phyloP scores from a whole-genome alignment of 345 rosid species.

The Physaria fendleri region DNA sequence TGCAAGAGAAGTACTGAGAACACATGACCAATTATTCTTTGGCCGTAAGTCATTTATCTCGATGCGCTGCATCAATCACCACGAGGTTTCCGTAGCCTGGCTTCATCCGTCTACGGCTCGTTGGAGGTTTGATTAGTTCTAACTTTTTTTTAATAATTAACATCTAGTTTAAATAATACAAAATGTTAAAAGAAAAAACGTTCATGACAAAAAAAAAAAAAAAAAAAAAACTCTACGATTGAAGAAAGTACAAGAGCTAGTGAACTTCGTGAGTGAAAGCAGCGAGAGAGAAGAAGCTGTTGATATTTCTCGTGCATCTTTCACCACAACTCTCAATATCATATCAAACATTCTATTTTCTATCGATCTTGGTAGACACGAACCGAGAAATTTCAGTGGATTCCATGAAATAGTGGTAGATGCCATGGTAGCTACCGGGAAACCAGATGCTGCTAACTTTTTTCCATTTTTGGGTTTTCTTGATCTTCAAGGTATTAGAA shows the following conservation, averaged over 20 bases:
- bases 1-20: slow-evolving; percentile 24
- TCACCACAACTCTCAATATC: slow-evolving; percentile 24
- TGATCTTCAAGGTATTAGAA: slow-evolving; percentile 25
- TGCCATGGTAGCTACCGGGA: slow-evolving; percentile 10
- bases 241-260: slow-evolving; percentile 25
- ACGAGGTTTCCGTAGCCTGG: slow-evolving; percentile 25
- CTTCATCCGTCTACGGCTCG: slow-evolving; percentile 18
- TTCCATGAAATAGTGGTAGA: slow-evolving; percentile 9
- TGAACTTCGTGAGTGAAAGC: slow-evolving; percentile 8
- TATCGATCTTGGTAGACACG: slow-evolving; percentile 12
- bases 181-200: too few species aligned
- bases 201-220: too few species aligned
- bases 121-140: slow-evolving; percentile 8
- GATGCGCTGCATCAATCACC: slow-evolving; percentile 13
- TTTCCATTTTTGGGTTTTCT: slow-evolving; percentile 22
- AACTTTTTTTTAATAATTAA: too few species aligned
- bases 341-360: slow-evolving; percentile 23
- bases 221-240: too few species aligned
- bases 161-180: too few species aligned
- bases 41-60: slow-evolving; percentile 18
- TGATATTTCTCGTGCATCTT: slow-evolving; percentile 22
- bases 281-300: slow-evolving; percentile 24
- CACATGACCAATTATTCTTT: slow-evolving; percentile 30
- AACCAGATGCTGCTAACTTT: slow-evolving; percentile 15
- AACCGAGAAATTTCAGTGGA: background rate